Conservation (phyloP, 192 early-diverging fungal genomes). For the Mortierella antarctica region DNA sequence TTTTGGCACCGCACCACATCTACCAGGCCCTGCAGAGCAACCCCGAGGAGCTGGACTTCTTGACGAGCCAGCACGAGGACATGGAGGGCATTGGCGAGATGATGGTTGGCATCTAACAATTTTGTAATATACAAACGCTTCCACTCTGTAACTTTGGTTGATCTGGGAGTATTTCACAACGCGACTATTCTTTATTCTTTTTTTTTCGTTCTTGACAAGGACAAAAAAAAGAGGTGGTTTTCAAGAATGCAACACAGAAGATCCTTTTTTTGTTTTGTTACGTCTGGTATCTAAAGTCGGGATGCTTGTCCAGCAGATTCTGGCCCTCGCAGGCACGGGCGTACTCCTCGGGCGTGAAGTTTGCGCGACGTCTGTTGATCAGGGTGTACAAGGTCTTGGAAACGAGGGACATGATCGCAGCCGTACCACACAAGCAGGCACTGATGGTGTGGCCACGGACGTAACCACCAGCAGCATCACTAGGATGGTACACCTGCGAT, state of each 20-base stretch:
- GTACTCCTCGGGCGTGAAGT: slow-evolving; percentile 60
- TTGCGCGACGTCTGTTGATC: slow-evolving; percentile 66
- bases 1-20: slow-evolving; percentile 65
- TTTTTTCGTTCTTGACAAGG: too few species aligned
- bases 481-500: slow-evolving; percentile 76
- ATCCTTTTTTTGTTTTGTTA: too few species aligned
- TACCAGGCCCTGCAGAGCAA: slow-evolving; percentile 58
- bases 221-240: too few species aligned
- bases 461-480: slow-evolving; percentile 48
- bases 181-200: too few species aligned
- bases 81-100: slow-evolving; percentile 52
- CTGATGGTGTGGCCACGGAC: slow-evolving; percentile 58
- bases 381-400: slow-evolving; percentile 63
- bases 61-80: slow-evolving; percentile 56
- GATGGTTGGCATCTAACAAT: slow-evolving; percentile 28
- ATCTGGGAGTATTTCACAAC: too few species aligned
- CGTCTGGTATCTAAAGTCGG: not conserved
- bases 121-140: not conserved
- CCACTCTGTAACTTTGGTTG: too few species aligned
- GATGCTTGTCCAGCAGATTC: slow-evolving; percentile 45
- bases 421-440: slow-evolving; percentile 57
- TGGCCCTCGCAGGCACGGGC: slow-evolving; percentile 46
- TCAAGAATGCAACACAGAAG: too few species aligned
- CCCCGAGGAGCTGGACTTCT: slow-evolving; percentile 58
- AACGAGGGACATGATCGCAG: slow-evolving; percentile 56